These are phyloP conservation scores for Thermothelomyces thermophilus DNA, from an alignment of 2,329 filamentous ascomycete genomes.

Conservation along the genomic window DNA sequence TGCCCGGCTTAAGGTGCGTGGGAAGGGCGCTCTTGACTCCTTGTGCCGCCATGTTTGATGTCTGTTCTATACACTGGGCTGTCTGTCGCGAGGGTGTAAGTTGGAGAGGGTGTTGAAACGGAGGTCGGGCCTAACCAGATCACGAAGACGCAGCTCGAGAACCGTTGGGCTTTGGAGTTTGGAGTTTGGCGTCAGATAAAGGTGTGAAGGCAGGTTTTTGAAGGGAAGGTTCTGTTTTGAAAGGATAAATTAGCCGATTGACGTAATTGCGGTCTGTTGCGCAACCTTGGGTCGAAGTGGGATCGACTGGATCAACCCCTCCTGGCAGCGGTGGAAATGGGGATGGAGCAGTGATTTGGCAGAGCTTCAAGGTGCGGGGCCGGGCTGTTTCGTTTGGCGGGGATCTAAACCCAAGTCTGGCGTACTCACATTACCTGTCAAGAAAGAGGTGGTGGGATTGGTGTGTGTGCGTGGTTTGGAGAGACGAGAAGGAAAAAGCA, in stretches of 20 bases:
- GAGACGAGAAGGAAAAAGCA: not conserved
- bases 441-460: not conserved
- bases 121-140: not conserved
- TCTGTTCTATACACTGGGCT: slow-evolving; percentile 5
- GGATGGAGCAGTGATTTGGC: slow-evolving; percentile 19
- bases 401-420: slow-evolving; percentile 13
- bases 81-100: not conserved
- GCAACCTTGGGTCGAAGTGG: slow-evolving; percentile 9
- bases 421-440: slow-evolving; percentile 4
- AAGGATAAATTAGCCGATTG: slow-evolving; percentile 25
- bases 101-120: not conserved
- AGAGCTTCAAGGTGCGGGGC: slow-evolving; percentile 16
- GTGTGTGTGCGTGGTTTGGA: not conserved
- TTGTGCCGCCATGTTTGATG: slow-evolving; percentile 53
- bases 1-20: slow-evolving; percentile 67
- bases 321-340: slow-evolving; percentile 19
- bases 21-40: slow-evolving; percentile 70
- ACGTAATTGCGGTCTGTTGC: slow-evolving; percentile 22
- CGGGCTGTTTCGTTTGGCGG: slow-evolving; percentile 9
- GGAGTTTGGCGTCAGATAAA: not conserved
- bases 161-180: not conserved
- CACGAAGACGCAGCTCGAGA: not conserved
- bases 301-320: slow-evolving; percentile 18
- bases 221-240: slow-evolving; percentile 14
- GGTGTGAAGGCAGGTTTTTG: not conserved